Base-by-base conservation (phyloP, 257 asterid species). In the Nicotiana knightiana region DNA sequence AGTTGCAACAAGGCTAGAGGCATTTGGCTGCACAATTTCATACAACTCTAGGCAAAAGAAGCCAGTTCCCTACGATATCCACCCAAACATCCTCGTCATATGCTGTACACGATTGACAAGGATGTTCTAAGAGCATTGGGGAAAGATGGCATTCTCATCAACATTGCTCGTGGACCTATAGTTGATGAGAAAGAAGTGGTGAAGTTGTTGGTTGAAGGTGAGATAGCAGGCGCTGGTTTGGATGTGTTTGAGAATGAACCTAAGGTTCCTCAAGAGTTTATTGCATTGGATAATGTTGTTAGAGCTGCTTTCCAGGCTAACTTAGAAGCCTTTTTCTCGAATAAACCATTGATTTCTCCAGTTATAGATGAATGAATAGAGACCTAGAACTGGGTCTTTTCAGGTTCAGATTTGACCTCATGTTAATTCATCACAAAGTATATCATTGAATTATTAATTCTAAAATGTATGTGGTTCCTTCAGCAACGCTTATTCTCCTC, bases 241-340 rank as follows among this genome's bases (percentile, higher is more conserved):
- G 97, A 93, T 30, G 97, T 93, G 57, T 89, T 90, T 85, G 93
- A 93, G 43, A 61, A 90, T 15, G 97, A 93, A 61, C 97, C 90
- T 55, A 32, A 5, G 48, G 89, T 87, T 8, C 87, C 93, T 2
- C 4, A 28, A 3, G 92, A 91, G 86, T 86, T 91, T 57, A 43
- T 35, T 21, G 81, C 30, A 37, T 55, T 84, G 81, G 87, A 75
- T 39, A 82, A 82, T 55, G 83, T 84, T 17, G 86, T 87, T n/a
- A 79, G 80, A 81, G 85, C 76, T 62, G 90, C 83, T 71, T 79
- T 79, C 82, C 58, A 78, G 64, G 92, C 89, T 32, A 93, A 92
- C 79, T 82, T 91, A 17, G 91, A 90, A 81, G 94, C 96, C 21
- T 91, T 93, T 81, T 93, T 93, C 83, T 76, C 66, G 0, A 81